Evolutionary conservation across 176 grass and related monocot species (phyloP).

Genomic region (Olyra latifolia): DNA sequence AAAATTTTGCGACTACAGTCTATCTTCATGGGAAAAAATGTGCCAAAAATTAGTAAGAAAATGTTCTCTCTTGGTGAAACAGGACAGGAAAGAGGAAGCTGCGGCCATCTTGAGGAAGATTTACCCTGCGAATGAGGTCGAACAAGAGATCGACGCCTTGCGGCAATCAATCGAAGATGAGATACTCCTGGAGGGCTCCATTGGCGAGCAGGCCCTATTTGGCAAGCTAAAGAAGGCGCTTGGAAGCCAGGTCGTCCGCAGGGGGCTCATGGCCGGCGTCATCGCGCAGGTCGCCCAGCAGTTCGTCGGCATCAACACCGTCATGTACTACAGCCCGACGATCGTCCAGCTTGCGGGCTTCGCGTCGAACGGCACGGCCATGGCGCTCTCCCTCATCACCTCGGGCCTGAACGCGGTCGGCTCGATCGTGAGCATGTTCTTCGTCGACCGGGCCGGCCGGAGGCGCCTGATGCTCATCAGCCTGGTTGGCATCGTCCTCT

Average conservation of each 20-base stretch:
- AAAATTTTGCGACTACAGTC: neutral
- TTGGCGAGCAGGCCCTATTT: conserved; percentile 51
- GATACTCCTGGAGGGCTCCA: conserved; percentile 71
- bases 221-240: conserved; percentile 73
- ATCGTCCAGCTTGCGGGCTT: conserved; percentile 90
- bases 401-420: conserved; percentile 85
- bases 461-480: conserved; percentile 80
- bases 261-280: conserved; percentile 76
- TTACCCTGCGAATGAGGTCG: conserved; percentile 77
- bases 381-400: conserved; percentile 83
- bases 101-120: conserved; percentile 71
- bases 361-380: conserved; percentile 79
- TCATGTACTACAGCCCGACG: conserved; percentile 99
- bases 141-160: conserved; percentile 87
- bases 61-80: conserved; percentile 23
- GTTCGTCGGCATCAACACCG: conserved; percentile 94
- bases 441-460: conserved; percentile 78
- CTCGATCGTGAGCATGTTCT: conserved; percentile 90
- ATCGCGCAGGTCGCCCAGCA: conserved; percentile 86
- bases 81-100: conserved; percentile 91
- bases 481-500: conserved; percentile 67
- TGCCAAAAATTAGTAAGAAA: neutral
- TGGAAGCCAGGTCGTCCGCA: conserved; percentile 63
- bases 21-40: neutral
- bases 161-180: conserved; percentile 70